Evolutionary conservation across 1,284 basidiomycete species (phyloP), one percentile per base, ranked within the genome.

Genomic region (Leucocoprinus gongylophorus): DNA sequence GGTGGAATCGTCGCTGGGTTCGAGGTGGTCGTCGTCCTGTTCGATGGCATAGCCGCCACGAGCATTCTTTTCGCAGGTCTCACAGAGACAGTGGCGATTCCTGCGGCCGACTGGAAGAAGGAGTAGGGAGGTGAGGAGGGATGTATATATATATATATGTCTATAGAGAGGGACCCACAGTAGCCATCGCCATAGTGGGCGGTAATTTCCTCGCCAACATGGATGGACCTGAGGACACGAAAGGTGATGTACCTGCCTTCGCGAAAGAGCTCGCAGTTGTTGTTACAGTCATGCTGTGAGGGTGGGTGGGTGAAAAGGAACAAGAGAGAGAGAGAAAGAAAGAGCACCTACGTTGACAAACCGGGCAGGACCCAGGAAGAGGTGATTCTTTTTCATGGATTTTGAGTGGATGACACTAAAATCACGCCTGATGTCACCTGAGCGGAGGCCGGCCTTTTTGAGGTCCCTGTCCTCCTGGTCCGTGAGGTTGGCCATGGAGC

Each of bases 331-430:
- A 6, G 9, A 10, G 15, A 33, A 33, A 33, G 9, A 15, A 10
- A 8, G 32, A 33, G 46, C 15, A 72, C 88, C 78, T 69, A 93
- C 91, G 65, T 95, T 95, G 56, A 95, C 91, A 71, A 95, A 95
- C 58, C 92, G 83, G 64, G 93, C 93, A 45, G 92, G 92, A 2
- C 92, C 93, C 59, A 95, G 73, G 71, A 95, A 88, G 58, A 95
- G 75, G 72, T 94, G 89, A 61, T 92, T 93, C 72, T 90, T 91
- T 71, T 91, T 90, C 74, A 91, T 85, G 62, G 89, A 83, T 58
- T 88, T 87, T 39, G 88, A 92, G 65, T 91, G 88, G 54, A 95
- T 91, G 60, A 95, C 90, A 62, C 88, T 92, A 62, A 95, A 95
- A 65, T 95, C 92, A 59, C 87, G 76, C 51, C 88, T 77, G 54